Evolutionary conservation across 2,329 filamentous ascomycete species (phyloP), one percentile per base, ranked within the genome.

Genomic region (Fusarium sp.): DNA sequence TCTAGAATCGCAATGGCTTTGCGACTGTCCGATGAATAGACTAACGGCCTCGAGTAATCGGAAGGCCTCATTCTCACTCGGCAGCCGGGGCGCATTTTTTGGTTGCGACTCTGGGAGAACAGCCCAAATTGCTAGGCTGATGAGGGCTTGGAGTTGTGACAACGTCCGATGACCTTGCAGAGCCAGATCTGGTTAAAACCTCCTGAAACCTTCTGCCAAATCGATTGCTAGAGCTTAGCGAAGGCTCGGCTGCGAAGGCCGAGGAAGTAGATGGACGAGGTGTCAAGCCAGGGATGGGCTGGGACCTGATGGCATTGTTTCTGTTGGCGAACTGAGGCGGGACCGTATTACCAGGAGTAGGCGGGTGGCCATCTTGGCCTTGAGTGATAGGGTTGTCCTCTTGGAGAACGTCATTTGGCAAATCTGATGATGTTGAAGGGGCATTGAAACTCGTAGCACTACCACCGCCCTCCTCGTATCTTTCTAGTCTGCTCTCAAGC

Each of bases 1-100:
- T 29, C 59, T 42, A 3, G 59, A 42, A 27, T 62, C 59, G n/a
- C 37, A 62, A 7, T 62, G 59, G 16, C 50, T 50, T 34, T 62
- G 40, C 13, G 59, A 35, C 20, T 62, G 59, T 3, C 59, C 59
- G 6, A 62, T 50, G 31, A 35, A 50, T 13, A 50, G 37, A 11
- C 47, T 31, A 8, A 62, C 59, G 20, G 59, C 59, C n/a, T 62
- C 59, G 6, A 62, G 59, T 11, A 62, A 11, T 29, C 40, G 40
- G 11, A 42, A 45, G 24, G 29, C 59, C 6, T 62, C 40, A n/a
- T 50, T 20, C 20, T 62, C 59, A 9, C 14, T 37, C 14, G 29
- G 59, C 18, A 50, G 42, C 16, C 34, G 42, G 9, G 57, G 57
- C 4, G 37, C 14, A 38, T 38, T 18, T 38, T 38, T 38, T n/a